Evolutionary conservation across 2,329 filamentous ascomycete genomes (phyloP).

Genomic region (Nannizzia gypsea): DNA sequence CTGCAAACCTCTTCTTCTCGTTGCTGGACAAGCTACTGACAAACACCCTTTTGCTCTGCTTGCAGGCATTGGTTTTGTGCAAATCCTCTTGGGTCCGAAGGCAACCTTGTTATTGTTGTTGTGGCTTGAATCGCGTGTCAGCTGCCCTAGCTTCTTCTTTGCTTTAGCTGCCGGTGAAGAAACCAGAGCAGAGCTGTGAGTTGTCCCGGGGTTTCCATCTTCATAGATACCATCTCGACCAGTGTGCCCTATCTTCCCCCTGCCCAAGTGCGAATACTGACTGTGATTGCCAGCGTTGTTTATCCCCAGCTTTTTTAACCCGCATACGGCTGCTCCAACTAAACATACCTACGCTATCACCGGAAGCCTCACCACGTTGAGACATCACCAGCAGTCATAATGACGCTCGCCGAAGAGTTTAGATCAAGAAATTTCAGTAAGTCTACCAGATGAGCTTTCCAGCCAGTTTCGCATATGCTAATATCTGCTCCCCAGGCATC

Average conservation of each 20-base stretch:
- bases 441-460: conserved; percentile 19
- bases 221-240: neutral
- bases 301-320: neutral
- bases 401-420: conserved; percentile 51
- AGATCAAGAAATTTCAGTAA: conserved; percentile 56
- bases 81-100: neutral
- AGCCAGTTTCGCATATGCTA: conserved; percentile 3
- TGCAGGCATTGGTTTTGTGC: neutral
- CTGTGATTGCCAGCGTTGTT: neutral
- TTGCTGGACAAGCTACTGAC: neutral
- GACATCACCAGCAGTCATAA: conserved; percentile 4
- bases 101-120: neutral
- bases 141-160: neutral
- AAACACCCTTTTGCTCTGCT: neutral
- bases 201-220: neutral
- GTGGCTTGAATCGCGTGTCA: neutral
- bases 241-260: neutral
- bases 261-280: neutral
- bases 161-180: neutral
- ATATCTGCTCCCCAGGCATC: conserved; percentile 40
- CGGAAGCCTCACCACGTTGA: neutral
- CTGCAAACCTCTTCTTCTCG: too few relatives aligned
- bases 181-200: neutral
- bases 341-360: neutral
- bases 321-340: neutral